Evolutionary conservation across 2,329 filamentous ascomycete genomes (phyloP).

Genomic region (Ascochyta fabae): DNA sequence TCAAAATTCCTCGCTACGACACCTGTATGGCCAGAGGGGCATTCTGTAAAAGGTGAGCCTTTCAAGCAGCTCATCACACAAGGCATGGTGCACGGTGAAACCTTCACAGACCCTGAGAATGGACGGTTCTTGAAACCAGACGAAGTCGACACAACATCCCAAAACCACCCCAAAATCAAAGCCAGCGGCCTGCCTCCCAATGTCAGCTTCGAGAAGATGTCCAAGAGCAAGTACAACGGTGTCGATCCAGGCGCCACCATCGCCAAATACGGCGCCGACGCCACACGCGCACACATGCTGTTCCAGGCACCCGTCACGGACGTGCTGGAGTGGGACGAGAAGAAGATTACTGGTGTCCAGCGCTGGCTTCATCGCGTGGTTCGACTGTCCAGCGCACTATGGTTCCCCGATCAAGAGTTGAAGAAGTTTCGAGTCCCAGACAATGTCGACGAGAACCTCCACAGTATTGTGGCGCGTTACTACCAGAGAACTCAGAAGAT

Average conservation of each 20-base stretch:
- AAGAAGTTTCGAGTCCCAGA: constrained; percentile 26
- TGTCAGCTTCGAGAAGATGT: constrained; percentile 88
- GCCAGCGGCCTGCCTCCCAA: constrained; percentile 65
- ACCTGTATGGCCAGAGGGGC: constrained; percentile 50
- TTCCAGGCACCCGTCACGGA: constrained; percentile 87
- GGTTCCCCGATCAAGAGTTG: constrained; percentile 32
- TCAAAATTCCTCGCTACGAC: constrained; percentile 80
- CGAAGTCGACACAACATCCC: constrained; percentile 72
- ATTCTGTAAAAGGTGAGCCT: constrained; percentile 66
- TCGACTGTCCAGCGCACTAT: constrained; percentile 54
- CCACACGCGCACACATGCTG: constrained; percentile 83
- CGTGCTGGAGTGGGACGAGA: constrained; percentile 85
- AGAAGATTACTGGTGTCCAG: constrained; percentile 79
- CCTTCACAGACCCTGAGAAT: constrained; percentile 74
- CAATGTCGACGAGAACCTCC: constrained; percentile 37
- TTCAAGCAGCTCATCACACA: constrained; percentile 85
- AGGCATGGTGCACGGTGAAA: constrained; percentile 92
- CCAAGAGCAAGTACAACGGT: constrained; percentile 91
- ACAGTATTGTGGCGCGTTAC: constrained; percentile 21
- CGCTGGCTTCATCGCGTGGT: constrained; percentile 77
- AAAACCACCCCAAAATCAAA: constrained; percentile 68
- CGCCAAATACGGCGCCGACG: constrained; percentile 78
- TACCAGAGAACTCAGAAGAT: neutral
- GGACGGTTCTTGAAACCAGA: constrained; percentile 78
- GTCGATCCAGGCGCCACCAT: constrained; percentile 81